Conservation (phyloP, 257 asterid species). For the Solanum tarijense region DNA sequence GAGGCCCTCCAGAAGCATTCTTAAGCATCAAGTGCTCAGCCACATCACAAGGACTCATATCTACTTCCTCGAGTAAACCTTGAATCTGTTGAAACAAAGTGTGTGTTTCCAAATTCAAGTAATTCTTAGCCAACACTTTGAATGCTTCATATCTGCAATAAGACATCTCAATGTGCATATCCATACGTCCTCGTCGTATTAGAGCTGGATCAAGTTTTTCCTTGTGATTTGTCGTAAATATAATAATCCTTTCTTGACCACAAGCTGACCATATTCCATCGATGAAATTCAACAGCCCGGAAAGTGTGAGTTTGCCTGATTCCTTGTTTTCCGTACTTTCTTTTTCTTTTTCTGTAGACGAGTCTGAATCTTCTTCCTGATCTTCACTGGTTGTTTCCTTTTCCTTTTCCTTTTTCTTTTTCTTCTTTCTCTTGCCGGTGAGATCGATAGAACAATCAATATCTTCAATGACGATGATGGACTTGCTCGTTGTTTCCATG, state of each 20-base stretch:
- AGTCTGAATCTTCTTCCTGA: not conserved
- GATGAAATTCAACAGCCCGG: not conserved
- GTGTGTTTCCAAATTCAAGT: not conserved
- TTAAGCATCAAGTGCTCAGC: slow-evolving; percentile 2
- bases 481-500: not conserved
- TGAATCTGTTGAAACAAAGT: not conserved
- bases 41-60: not conserved
- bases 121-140: not conserved
- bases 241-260: not conserved
- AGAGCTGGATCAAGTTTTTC: slow-evolving; percentile 1
- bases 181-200: not conserved
- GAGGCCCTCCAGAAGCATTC: not conserved
- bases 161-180: slow-evolving; percentile 2
- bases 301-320: not conserved
- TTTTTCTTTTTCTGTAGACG: not conserved
- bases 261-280: slow-evolving; percentile 2
- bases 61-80: not conserved
- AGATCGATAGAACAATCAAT: not conserved
- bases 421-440: not conserved
- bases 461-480: not conserved
- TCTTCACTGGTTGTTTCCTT: not conserved
- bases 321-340: not conserved
- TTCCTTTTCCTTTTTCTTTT: not conserved
- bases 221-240: not conserved
- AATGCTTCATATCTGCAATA: not conserved